Evolutionary conservation across 2,329 filamentous ascomycete genomes (phyloP), one percentile per base, ranked within the genome.

Genomic region (Verticillium albo-atrum): DNA sequence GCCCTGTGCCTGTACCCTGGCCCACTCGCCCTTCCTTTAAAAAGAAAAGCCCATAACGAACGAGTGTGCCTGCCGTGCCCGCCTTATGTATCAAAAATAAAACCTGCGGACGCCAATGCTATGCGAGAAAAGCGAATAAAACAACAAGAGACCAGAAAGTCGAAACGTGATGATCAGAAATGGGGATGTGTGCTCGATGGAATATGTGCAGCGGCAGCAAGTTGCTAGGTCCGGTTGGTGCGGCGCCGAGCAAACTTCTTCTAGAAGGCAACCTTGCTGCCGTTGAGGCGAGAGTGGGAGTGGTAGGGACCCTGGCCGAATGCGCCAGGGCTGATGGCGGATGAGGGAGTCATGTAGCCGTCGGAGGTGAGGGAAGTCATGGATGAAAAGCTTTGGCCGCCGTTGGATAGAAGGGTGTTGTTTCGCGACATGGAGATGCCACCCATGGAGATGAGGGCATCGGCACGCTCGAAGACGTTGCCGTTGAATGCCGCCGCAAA

Each of bases 401-500:
- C 73, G 54, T 76, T 74, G 42, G 55, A 47, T 54, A 58, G 58
- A 54, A 63, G 62, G 54, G 61, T 63, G 56, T 61, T 64, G 54
- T 71, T 74, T n/a, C 82, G 79, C 25, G 79, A 79, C 77, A 85
- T 80, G n/a, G 79, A 81, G 32, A 84, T 75, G 17, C 83, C 82
- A n/a, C 81, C 81, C 68, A 81, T 82, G 4, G 80, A 80, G 62
- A 86, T 82, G 53, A 86, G 73, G 6, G 82, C 77, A 58, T 86
- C 83, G 0, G 84, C 84, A 20, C 84, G 75, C 65, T 86, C 82
- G 68, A 86, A 86, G n/a, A 86, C 81, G 63, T 84, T 79, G 12
- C 83, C 82, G 2, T 78, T 75, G 61, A 87, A 85, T 1, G 80
- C 78, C 17, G 75, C 74, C 7, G 79, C 78, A 67, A 87, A 86